These are phyloP conservation scores for Phytopythium litorale DNA, from an alignment of 352 stramenopile genomes.

Conservation along the genomic window DNA sequence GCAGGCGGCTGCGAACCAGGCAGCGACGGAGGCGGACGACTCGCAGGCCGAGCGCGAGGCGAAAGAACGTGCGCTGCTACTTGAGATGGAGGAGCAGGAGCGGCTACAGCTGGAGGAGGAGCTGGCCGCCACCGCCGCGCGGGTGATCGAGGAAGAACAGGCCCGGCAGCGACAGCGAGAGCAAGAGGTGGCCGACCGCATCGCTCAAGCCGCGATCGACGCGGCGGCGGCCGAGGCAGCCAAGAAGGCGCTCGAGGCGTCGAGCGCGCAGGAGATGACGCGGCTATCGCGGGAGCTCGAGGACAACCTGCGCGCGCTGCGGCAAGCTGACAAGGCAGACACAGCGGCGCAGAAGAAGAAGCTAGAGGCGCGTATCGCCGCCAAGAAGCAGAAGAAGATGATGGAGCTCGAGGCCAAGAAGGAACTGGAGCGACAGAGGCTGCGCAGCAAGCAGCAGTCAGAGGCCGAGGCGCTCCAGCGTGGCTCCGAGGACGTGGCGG, in stretches of 20 bases:
- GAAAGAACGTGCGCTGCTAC: constrained; percentile 15
- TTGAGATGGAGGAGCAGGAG: constrained; percentile 29
- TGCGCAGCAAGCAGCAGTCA: constrained; percentile 39
- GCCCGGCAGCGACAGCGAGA: constrained; percentile 49
- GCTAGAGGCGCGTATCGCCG: constrained; percentile 63
- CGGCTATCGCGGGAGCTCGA: constrained; percentile 64
- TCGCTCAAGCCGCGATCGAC: constrained; percentile 33
- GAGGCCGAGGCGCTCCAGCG: constrained; percentile 24
- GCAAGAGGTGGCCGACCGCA: constrained; percentile 27
- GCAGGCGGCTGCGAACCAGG: constrained; percentile 12
- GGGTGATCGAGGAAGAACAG: constrained; percentile 47
- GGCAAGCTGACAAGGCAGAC: constrained; percentile 53
- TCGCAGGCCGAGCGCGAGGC: constrained; percentile 9
- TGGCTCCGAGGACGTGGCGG: constrained; percentile 18
- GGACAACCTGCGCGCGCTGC: constrained; percentile 53
- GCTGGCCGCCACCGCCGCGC: constrained; percentile 23
- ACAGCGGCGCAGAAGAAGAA: constrained; percentile 58
- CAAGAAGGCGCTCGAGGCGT: constrained; percentile 41
- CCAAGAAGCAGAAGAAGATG: constrained; percentile 76
- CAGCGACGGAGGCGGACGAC: not conserved
- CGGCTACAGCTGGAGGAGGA: constrained; percentile 15
- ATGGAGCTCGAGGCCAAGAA: constrained; percentile 68
- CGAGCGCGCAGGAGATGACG: constrained; percentile 40
- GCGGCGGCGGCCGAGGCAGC: constrained; percentile 29
- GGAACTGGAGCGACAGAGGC: constrained; percentile 44